Percentiles rank a stretch among this genome's conserved stretches.
phyloP scores from a whole-genome alignment of 2,329 filamentous ascomycete genomes.

The Nigrospora osmanthi region DNA sequence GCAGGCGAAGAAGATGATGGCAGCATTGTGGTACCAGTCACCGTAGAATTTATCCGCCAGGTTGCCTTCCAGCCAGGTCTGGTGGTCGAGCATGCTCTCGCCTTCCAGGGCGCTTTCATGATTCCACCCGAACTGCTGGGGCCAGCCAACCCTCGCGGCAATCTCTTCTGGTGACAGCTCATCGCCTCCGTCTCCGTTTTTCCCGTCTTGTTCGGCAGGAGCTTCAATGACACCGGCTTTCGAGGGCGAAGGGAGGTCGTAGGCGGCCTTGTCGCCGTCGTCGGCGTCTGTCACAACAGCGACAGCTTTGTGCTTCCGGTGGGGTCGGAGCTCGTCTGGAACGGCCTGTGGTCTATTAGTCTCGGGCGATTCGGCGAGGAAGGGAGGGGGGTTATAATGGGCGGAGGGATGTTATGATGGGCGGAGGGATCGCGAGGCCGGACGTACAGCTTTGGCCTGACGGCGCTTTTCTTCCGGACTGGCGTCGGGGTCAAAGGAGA shows the following conservation, averaged over 20 bases:
- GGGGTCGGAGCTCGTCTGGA: constrained; percentile 55
- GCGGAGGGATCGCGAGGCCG: background rate
- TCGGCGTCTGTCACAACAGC: constrained; percentile 75
- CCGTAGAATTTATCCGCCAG: constrained; percentile 88
- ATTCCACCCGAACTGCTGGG: constrained; percentile 72
- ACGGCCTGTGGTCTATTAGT: constrained; percentile 37
- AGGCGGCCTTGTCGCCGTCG: constrained; percentile 58
- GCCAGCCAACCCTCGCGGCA: constrained; percentile 69
- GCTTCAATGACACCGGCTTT: constrained; percentile 60
- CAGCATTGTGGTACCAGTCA: constrained; percentile 98
- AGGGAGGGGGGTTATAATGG: background rate
- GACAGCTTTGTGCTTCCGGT: constrained; percentile 54
- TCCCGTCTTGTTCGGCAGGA: constrained; percentile 39
- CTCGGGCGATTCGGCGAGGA: background rate
- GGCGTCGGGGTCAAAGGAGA: constrained; percentile 81
- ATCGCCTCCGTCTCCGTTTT: constrained; percentile 42
- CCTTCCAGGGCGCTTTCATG: constrained; percentile 46
- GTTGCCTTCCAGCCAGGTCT: constrained; percentile 77
- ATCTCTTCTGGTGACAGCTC: constrained; percentile 45
- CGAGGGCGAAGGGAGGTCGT: constrained; percentile 70
- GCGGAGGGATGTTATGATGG: background rate
- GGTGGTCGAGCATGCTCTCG: constrained; percentile 74
- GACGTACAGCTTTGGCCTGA: constrained; percentile 66
- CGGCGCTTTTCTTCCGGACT: constrained; percentile 76
- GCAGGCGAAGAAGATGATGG: constrained; percentile 88